Evolutionary conservation across 2,329 filamentous ascomycete species (phyloP), one percentile per base, ranked within the genome.

Genomic region (Didymella arachidicola): DNA sequence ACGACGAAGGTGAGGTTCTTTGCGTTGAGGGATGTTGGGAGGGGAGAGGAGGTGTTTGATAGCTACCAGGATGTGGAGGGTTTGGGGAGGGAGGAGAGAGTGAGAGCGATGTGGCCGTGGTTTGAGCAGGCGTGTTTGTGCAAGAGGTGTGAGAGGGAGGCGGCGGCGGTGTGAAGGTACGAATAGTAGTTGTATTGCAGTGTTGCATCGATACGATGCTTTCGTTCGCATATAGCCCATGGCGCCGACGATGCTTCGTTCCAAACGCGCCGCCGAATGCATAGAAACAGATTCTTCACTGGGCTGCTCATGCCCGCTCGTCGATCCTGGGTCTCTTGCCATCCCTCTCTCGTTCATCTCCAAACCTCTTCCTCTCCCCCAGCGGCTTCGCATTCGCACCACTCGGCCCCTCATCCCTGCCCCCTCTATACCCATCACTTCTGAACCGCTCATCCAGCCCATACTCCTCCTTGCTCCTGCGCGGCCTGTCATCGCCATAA

Each of bases 361-460:
- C 78, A 43, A 76, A 71, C 44, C 80, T 72, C 71, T 83, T 85
- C 48, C 87, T 79, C 65, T 89, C 86, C 0, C 89, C 89, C 22
- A 93, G 78, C 1, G 89, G 88, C 53, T 88, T 84, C 3, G 86
- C 86, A 76, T 93, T 93, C 1, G 89, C 89, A 1, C 89, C 90
- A 56, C 85, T 87, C 75, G 83, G 80, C 10, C 83, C 80, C 12
- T 80, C 80, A 27, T 64, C 22, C 22, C 73, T 67, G 22, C 68
- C 49, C 4, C 65, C 69, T 8, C 61, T 50, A 51, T 84, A 84
- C 11, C 82, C 81, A 69, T 93, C 90, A 2, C 88, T 84, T 68
- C 82, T 82, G 70, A 91, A 93, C 57, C 89, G 77, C 55, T 90
- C 89, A 70, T 92, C 89, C 8, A 82, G 78, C 12, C 80, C 82